These are phyloP conservation scores for Tricholoma hemisulphureum DNA, from an alignment of 768 basidiomycete species.

Conservation along the genomic window DNA sequence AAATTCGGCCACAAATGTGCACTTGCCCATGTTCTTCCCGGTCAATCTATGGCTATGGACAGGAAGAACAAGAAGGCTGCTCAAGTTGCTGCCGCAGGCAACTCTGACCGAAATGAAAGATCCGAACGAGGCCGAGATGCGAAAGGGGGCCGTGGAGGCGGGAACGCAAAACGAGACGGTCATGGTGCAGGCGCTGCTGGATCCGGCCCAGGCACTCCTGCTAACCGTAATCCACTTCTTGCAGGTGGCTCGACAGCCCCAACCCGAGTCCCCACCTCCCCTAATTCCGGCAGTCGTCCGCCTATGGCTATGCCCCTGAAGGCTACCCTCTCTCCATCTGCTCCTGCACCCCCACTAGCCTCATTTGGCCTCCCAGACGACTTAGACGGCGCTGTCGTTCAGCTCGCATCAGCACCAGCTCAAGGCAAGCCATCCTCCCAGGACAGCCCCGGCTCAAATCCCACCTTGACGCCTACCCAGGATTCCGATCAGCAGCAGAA, in stretches of 20 bases:
- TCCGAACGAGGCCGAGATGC: conserved; percentile 24
- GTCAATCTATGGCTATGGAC: conserved; percentile 94
- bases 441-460: conserved; percentile 7
- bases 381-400: conserved; percentile 37
- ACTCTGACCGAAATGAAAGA: conserved; percentile 33
- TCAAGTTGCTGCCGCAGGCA: conserved; percentile 56
- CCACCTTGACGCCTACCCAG: conserved; percentile 2
- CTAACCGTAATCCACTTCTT: conserved; percentile 40
- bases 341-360: conserved; percentile 76
- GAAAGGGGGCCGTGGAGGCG: conserved; percentile 35
- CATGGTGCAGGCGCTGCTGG: conserved; percentile 14
- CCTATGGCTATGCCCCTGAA: conserved; percentile 70
- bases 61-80: conserved; percentile 96
- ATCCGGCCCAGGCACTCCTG: conserved; percentile 18
- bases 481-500: conserved; percentile 26
- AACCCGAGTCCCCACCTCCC: conserved; percentile 44
- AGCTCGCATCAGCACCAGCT: conserved; percentile 46
- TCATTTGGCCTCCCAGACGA: conserved; percentile 69
- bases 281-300: conserved; percentile 44
- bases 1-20: conserved; percentile 80
- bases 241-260: conserved; percentile 67
- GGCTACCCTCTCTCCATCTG: conserved; percentile 71
- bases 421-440: conserved; percentile 29
- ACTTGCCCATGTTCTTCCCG: conserved; percentile 90
- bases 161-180: conserved; percentile 36